A percentile compares a stretch with the other conserved stretches of the same genome.
These are phyloP conservation scores for Talaromyces sp. DNA, from an alignment of 2,329 filamentous ascomycete species.

Conservation along the genomic window DNA sequence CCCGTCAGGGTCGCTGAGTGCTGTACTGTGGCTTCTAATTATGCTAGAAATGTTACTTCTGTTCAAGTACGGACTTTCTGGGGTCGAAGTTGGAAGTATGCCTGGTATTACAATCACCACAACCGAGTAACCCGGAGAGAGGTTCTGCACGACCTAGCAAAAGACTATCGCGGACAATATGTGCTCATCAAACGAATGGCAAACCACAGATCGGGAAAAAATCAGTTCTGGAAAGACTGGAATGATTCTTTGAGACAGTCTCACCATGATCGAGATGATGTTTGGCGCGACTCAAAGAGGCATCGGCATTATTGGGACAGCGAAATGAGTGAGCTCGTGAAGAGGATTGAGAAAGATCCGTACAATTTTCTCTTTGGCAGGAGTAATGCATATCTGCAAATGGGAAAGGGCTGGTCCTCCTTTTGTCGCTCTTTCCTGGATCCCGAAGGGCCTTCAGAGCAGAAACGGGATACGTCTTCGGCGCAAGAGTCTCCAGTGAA, in stretches of 20 bases:
- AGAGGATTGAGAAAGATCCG: conserved; percentile 37
- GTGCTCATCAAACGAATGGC: conserved; percentile 1
- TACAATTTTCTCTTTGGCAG: conserved; percentile 42
- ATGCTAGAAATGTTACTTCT: not conserved
- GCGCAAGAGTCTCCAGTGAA: not conserved
- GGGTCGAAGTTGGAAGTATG: conserved; percentile 9
- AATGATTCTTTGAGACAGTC: not conserved
- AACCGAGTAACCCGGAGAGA: not conserved
- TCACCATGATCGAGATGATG: conserved; percentile 8
- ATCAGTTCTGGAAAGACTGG: conserved; percentile 1
- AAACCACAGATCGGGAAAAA: not conserved
- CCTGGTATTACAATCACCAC: conserved; percentile 1
- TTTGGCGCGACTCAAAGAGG: conserved; percentile 21
- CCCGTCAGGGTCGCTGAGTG: not conserved
- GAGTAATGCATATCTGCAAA: conserved; percentile 26
- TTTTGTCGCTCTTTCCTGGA: conserved; percentile 13
- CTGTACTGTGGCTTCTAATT: not conserved
- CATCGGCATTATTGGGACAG: conserved; percentile 24
- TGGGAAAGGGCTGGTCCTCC: conserved; percentile 14
- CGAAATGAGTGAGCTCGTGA: conserved; percentile 35
- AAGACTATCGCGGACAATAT: conserved; percentile 1
- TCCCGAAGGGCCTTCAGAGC: not conserved
- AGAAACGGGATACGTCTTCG: not conserved
- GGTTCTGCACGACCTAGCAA: conserved; percentile 2
- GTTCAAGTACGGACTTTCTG: conserved; percentile 6